These are phyloP conservation scores for Gastrolobium bilobum DNA, from an alignment of 306 rosid species.

Conservation along the genomic window DNA sequence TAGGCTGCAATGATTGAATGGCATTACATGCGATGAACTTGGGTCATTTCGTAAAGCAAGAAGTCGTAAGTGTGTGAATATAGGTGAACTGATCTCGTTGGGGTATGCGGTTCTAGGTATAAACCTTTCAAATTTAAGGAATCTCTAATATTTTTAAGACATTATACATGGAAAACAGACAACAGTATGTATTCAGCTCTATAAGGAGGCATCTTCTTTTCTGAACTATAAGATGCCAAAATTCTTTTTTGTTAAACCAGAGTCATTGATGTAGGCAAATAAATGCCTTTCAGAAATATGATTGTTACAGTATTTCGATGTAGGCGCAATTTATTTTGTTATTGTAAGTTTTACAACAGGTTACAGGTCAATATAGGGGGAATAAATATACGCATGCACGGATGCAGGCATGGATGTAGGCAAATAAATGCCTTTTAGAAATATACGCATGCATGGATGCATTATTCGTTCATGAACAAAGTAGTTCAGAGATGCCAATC, in stretches of 20 bases:
- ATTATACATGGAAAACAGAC: too few relatives aligned
- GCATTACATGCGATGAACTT: constrained; percentile 24
- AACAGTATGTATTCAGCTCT: too few relatives aligned
- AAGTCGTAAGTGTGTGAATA: too few relatives aligned
- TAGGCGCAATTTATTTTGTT: not conserved
- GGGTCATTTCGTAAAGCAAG: too few relatives aligned
- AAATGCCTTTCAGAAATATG: not conserved
- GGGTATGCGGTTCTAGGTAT: too few relatives aligned
- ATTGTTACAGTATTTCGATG: not conserved
- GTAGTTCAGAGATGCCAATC: constrained; percentile 41
- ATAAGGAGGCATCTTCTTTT: too few relatives aligned
- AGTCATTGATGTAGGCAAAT: not conserved
- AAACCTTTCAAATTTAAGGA: too few relatives aligned
- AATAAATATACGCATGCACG: not conserved
- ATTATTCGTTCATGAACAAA: constrained; percentile 41
- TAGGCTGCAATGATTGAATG: not conserved
- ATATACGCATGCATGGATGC: not conserved
- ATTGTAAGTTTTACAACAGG: too few relatives aligned
- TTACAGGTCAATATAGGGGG: not conserved
- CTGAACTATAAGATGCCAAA: not conserved
- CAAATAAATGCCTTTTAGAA: too few relatives aligned
- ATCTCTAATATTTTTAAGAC: too few relatives aligned
- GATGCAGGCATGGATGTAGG: too few relatives aligned
- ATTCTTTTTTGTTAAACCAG: constrained; percentile 4
- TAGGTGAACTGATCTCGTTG: too few relatives aligned